These are phyloP conservation scores for Mycena kentingensis DNA, from an alignment of 768 basidiomycete species.

Conservation along the genomic window DNA sequence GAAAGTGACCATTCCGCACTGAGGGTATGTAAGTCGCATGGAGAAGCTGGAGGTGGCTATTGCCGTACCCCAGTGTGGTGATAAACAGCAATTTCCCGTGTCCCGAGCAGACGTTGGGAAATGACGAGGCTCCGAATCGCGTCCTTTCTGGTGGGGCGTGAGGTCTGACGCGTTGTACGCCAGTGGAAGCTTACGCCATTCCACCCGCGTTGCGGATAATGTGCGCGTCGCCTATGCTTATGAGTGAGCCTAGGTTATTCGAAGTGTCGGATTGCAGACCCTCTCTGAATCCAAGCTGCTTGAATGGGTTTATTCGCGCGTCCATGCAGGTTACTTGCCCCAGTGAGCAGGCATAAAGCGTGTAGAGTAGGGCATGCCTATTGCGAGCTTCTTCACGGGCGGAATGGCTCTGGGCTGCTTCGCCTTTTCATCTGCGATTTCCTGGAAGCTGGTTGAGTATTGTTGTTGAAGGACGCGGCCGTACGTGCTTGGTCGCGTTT, in stretches of 20 bases:
- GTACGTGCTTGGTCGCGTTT: neutral
- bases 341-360: neutral
- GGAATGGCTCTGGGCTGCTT: conserved; percentile 21
- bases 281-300: conserved; percentile 60
- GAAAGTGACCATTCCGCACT: conserved; percentile 73
- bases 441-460: neutral
- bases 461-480: neutral
- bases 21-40: neutral
- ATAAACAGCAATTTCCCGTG: conserved; percentile 65
- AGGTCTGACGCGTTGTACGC: neutral
- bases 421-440: conserved; percentile 2
- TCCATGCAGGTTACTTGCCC: conserved; percentile 70
- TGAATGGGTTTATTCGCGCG: conserved; percentile 64
- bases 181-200: conserved; percentile 47
- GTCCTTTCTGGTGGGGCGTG: conserved; percentile 47
- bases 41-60: neutral
- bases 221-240: conserved; percentile 73
- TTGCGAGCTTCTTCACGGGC: conserved; percentile 33
- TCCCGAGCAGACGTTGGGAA: conserved; percentile 73
- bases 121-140: conserved; percentile 67
- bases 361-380: conserved; percentile 30
- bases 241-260: too few relatives aligned
- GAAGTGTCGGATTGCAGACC: too few relatives aligned
- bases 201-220: conserved; percentile 78
- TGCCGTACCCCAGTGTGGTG: conserved; percentile 55